Evolutionary conservation across 2,329 filamentous ascomycete genomes (phyloP).

Genomic region (Pochonia chlamydosporia): DNA sequence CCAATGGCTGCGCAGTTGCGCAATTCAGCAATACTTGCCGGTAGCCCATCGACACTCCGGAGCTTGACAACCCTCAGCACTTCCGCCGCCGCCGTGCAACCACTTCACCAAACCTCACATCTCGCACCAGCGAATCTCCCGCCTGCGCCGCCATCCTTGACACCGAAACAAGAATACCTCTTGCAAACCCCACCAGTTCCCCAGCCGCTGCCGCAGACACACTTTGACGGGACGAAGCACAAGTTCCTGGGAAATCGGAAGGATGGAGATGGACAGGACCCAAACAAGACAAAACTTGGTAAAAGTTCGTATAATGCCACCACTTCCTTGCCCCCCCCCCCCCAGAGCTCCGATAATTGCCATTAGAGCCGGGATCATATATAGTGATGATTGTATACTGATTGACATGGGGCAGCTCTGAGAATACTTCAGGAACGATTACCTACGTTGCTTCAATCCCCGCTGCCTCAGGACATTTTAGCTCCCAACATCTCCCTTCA

Average conservation of each 20-base stretch:
- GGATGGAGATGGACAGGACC: slow-evolving; percentile 35
- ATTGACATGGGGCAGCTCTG: slow-evolving; percentile 41
- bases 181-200: slow-evolving; percentile 5
- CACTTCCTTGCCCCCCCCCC: background rate
- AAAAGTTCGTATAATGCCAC: slow-evolving; percentile 42
- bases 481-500: slow-evolving; percentile 66
- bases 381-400: background rate
- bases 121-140: background rate
- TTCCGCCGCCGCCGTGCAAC: background rate
- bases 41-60: slow-evolving; percentile 7
- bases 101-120: background rate
- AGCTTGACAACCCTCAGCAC: slow-evolving; percentile 9
- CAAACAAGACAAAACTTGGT: slow-evolving; percentile 58
- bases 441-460: slow-evolving; percentile 61
- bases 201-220: slow-evolving; percentile 12
- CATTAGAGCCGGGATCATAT: too few species aligned
- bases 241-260: slow-evolving; percentile 19
- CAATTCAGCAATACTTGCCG: slow-evolving; percentile 16
- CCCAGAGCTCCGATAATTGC: background rate
- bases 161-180: background rate
- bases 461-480: slow-evolving; percentile 68
- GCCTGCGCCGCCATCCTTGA: background rate
- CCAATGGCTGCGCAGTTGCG: slow-evolving; percentile 26
- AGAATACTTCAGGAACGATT: slow-evolving; percentile 60
- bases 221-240: slow-evolving; percentile 26